Conservation (phyloP, 169 alveolate genomes). For the Eimeria sp. region DNA sequence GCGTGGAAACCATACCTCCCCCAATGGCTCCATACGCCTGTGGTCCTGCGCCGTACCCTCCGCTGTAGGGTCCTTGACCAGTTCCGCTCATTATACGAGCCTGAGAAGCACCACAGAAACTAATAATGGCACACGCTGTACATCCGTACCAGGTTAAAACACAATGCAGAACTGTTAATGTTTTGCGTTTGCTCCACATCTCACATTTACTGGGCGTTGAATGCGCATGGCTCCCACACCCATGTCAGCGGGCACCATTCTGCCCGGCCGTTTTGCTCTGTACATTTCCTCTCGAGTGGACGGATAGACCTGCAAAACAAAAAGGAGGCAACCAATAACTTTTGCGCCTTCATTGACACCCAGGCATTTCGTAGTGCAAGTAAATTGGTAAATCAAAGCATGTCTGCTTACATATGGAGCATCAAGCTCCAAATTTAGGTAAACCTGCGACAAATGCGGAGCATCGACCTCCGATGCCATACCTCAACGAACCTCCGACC, state of each 20-base stretch:
- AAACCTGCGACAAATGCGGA: neutral
- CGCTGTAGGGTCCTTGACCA: slow-evolving; percentile 67
- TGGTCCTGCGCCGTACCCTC: slow-evolving; percentile 56
- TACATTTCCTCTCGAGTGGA: slow-evolving; percentile 79
- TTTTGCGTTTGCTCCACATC: neutral
- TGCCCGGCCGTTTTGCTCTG: slow-evolving; percentile 68
- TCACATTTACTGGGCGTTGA: slow-evolving; percentile 59
- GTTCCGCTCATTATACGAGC: slow-evolving; percentile 64
- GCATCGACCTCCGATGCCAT: neutral
- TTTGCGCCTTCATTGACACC: neutral
- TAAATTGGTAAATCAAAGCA: neutral
- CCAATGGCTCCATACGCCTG: slow-evolving; percentile 50
- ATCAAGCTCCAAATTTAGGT: neutral
- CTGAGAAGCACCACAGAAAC: neutral
- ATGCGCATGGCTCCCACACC: slow-evolving; percentile 74
- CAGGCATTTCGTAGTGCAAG: neutral
- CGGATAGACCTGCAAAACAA: slow-evolving; percentile 53
- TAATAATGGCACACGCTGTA: neutral
- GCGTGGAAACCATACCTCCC: slow-evolving; percentile 57
- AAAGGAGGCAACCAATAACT: neutral
- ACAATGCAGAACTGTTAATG: neutral
- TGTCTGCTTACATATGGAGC: neutral
- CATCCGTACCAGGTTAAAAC: neutral
- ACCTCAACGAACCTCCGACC: slow-evolving; percentile 78
- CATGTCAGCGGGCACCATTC: slow-evolving; percentile 56